These are phyloP conservation scores for Myrmaecium sp. DNA, from an alignment of 2,329 filamentous ascomycete genomes.

Conservation along the genomic window DNA sequence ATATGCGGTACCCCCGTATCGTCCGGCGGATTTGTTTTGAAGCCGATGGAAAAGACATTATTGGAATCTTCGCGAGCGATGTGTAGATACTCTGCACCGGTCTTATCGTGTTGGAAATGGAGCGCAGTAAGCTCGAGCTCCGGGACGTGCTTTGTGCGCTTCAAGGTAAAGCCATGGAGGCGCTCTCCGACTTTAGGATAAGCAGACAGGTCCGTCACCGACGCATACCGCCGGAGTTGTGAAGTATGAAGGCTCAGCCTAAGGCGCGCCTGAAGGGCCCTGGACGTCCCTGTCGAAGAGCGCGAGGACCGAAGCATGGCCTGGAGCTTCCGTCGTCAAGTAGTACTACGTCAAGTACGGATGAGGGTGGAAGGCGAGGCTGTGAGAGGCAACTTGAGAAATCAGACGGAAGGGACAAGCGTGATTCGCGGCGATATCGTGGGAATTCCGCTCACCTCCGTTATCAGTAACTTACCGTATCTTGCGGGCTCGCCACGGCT, in stretches of 20 bases:
- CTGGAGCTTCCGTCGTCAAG: too few relatives aligned
- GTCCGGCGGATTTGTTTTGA: conserved; percentile 97
- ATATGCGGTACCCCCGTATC: conserved; percentile 95
- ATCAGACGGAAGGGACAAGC: too few relatives aligned
- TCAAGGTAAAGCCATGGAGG: conserved; percentile 83
- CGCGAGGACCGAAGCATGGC: conserved; percentile 21
- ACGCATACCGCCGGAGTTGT: conserved; percentile 30
- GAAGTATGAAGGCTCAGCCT: background rate
- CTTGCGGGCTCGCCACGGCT: too few relatives aligned
- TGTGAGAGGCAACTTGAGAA: too few relatives aligned
- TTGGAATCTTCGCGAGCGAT: conserved; percentile 90
- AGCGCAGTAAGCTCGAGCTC: conserved; percentile 86
- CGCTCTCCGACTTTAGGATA: conserved; percentile 68
- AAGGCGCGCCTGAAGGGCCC: conserved; percentile 5
- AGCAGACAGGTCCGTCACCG: conserved; percentile 58
- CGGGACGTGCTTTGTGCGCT: conserved; percentile 78
- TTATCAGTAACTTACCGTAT: too few relatives aligned
- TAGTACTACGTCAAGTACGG: too few relatives aligned
- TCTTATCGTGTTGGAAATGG: conserved; percentile 84
- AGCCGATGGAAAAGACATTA: conserved; percentile 98
- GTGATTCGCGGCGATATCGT: too few relatives aligned
- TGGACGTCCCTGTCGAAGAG: conserved; percentile 12
- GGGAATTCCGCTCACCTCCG: too few relatives aligned
- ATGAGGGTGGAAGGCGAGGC: too few relatives aligned
- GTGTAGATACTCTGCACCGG: conserved; percentile 88